phyloP scores from a whole-genome alignment of 1,139 yeast genomes.

The Hyphopichia fennica region DNA sequence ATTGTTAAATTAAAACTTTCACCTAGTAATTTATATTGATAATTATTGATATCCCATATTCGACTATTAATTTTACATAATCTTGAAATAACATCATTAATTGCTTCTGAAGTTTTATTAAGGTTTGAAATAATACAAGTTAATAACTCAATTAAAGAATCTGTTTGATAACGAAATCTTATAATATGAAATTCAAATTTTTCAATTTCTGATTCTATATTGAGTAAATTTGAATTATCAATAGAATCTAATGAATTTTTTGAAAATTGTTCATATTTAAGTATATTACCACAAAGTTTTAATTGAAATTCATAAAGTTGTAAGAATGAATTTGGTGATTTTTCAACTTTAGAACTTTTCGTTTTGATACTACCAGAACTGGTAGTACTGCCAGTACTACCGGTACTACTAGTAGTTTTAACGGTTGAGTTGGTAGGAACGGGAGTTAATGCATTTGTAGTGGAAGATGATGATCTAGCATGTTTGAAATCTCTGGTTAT shows the following conservation, averaged over 20 bases:
- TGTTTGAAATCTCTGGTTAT: not conserved
- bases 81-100: not conserved
- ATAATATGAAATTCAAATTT: constrained; percentile 9
- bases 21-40: constrained; percentile 19
- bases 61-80: constrained; percentile 19
- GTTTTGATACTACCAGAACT: no score
- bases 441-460: not conserved
- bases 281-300: constrained; percentile 2
- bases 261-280: not conserved
- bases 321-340: not conserved
- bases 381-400: no score
- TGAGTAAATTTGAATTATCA: constrained; percentile 1
- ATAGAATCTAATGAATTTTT: not conserved
- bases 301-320: constrained; percentile 1
- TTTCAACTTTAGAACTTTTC: no score
- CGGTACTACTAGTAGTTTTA: not conserved
- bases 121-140: constrained; percentile 15
- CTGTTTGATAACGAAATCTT: constrained; percentile 17
- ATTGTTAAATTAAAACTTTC: constrained; percentile 20
- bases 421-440: not conserved
- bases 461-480: not conserved
- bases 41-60: constrained; percentile 16
- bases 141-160: constrained; percentile 17
- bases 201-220: not conserved
- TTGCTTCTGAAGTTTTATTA: constrained; percentile 6